A percentile compares a stretch with the other conserved stretches of the same genome.
These are phyloP conservation scores for Noccaea caerulescens DNA, from an alignment of 345 rosid genomes.

Conservation along the genomic window DNA sequence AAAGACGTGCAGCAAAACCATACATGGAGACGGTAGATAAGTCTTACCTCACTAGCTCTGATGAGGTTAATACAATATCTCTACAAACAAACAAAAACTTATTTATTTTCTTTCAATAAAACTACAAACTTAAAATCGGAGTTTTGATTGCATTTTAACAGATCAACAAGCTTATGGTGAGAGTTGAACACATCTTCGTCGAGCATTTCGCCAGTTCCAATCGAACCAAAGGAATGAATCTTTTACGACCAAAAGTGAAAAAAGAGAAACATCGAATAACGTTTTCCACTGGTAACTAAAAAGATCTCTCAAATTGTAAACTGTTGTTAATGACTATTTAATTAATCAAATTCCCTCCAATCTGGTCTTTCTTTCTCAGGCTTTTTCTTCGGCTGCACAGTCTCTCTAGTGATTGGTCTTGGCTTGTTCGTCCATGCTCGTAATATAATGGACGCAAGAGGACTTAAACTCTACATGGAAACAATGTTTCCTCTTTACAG, in stretches of 20 bases:
- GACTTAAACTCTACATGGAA: slow-evolving; percentile 52
- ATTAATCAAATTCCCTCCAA: neutral
- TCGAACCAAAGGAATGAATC: slow-evolving; percentile 61
- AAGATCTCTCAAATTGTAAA: neutral
- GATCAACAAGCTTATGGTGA: slow-evolving; percentile 58
- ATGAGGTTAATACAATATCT: slow-evolving; percentile 43
- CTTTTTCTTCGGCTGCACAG: slow-evolving; percentile 61
- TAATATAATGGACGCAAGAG: slow-evolving; percentile 38
- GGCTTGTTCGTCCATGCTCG: slow-evolving; percentile 46
- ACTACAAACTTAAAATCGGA: neutral
- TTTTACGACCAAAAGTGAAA: slow-evolving; percentile 59
- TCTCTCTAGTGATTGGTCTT: slow-evolving; percentile 55
- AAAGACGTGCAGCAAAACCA: slow-evolving; percentile 47
- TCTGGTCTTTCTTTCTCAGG: slow-evolving; percentile 46
- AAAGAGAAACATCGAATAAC: slow-evolving; percentile 63
- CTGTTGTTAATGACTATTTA: neutral
- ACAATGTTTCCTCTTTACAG: slow-evolving; percentile 71
- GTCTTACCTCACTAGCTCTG: slow-evolving; percentile 50
- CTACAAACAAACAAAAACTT: neutral
- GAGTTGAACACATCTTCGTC: slow-evolving; percentile 64
- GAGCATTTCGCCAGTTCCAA: slow-evolving; percentile 65
- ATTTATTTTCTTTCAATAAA: neutral
- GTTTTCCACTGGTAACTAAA: slow-evolving; percentile 54
- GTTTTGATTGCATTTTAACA: slow-evolving; percentile 9
- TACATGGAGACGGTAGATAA: slow-evolving; percentile 55